These are phyloP conservation scores for Syzygium aqueum DNA, from an alignment of 345 rosid genomes.

Conservation along the genomic window DNA sequence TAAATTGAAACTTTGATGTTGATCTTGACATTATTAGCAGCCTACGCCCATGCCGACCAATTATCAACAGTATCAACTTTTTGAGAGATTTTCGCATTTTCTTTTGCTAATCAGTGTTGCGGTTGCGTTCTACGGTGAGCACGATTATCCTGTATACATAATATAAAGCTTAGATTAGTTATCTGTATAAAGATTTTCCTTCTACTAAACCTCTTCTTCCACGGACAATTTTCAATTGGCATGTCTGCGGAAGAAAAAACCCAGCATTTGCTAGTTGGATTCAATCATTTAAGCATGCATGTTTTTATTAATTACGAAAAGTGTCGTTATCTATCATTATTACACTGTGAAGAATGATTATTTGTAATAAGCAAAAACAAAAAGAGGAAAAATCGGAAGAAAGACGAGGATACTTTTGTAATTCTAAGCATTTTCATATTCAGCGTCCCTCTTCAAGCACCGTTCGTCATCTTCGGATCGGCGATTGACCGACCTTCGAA, in stretches of 20 bases:
- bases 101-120: rapidly evolving
- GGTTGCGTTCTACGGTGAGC: rapidly evolving
- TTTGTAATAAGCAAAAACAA: not conserved
- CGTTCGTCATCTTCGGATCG: not conserved
- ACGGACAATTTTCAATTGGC: not conserved
- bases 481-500: not conserved
- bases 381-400: not conserved
- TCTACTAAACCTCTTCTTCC: not conserved
- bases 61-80: not conserved
- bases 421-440: not conserved
- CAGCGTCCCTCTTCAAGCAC: not conserved
- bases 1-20: not conserved
- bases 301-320: not conserved
- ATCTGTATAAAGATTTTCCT: rapidly evolving
- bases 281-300: not conserved
- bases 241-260: not conserved
- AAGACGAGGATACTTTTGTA: not conserved
- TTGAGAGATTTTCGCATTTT: not conserved
- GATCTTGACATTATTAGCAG: not conserved
- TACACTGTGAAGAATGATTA: not conserved
- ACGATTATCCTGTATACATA: rapidly evolving
- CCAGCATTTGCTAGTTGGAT: not conserved
- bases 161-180: not conserved
- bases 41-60: not conserved
- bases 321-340: not conserved